Evolutionary conservation across 2,329 filamentous ascomycete genomes (phyloP).

Genomic region (Apiospora kogelbergensis): DNA sequence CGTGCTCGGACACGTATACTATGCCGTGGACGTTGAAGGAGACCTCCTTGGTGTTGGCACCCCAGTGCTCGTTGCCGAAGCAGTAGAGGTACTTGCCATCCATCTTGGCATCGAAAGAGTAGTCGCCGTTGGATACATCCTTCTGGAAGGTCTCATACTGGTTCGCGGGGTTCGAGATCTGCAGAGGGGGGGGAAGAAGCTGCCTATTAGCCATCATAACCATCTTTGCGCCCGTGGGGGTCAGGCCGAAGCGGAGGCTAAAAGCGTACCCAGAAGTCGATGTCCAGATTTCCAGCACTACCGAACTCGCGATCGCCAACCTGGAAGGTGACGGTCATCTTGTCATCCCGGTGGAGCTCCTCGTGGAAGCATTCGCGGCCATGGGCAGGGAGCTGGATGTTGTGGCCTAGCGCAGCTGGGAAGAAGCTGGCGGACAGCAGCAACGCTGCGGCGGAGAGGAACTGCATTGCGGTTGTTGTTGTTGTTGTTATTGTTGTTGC

Average conservation of each 20-base stretch:
- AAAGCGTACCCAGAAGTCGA: slow-evolving; percentile 90
- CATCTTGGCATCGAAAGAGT: slow-evolving; percentile 80
- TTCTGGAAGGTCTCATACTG: slow-evolving; percentile 79
- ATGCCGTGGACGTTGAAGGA: slow-evolving; percentile 99
- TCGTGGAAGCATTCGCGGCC: slow-evolving; percentile 98
- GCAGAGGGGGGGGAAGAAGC: slow-evolving; percentile 12
- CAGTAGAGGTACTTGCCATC: slow-evolving; percentile 95
- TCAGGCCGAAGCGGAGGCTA: slow-evolving; percentile 9
- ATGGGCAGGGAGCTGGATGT: slow-evolving; percentile 92
- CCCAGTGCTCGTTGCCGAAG: slow-evolving; percentile 99
- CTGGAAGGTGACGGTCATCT: slow-evolving; percentile 98
- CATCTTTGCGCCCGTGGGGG: neutral
- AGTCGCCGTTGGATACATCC: slow-evolving; percentile 84
- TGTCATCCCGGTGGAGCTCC: slow-evolving; percentile 85
- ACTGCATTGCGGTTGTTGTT: slow-evolving; percentile 38
- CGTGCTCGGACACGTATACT: slow-evolving; percentile 90
- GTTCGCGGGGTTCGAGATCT: slow-evolving; percentile 78
- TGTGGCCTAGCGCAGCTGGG: slow-evolving; percentile 70
- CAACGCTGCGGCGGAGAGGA: slow-evolving; percentile 42
- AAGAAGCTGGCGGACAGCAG: slow-evolving; percentile 53
- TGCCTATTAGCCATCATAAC: slow-evolving; percentile 18
- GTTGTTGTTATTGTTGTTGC: slow-evolving; percentile 22
- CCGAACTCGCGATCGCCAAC: slow-evolving; percentile 97
- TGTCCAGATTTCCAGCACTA: slow-evolving; percentile 87
- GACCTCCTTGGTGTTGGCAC: slow-evolving; percentile 93